A percentile compares a stretch with the other conserved stretches of the same genome.
Evolutionary conservation across 2,329 filamentous ascomycete species (phyloP).

Genomic region (Ambrosiella cleistominuta): DNA sequence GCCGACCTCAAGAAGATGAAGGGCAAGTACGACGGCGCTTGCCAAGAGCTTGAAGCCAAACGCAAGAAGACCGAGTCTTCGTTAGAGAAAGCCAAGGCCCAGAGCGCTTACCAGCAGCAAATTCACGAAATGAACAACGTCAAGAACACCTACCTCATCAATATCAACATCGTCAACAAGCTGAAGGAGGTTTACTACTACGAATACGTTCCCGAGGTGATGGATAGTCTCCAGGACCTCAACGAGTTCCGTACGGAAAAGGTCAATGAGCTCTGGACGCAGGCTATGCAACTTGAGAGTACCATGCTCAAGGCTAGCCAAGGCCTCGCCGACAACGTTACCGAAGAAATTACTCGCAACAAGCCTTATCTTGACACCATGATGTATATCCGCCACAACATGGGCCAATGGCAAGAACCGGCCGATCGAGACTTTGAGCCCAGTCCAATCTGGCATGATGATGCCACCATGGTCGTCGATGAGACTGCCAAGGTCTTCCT

Average conservation of each 20-base stretch:
- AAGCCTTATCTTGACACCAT: constrained; percentile 79
- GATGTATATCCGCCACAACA: constrained; percentile 95
- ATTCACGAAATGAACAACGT: constrained; percentile 89
- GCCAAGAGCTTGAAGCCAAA: constrained; percentile 84
- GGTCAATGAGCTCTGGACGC: constrained; percentile 70
- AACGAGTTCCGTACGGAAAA: constrained; percentile 74
- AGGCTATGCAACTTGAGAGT: constrained; percentile 65
- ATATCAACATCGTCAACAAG: constrained; percentile 93
- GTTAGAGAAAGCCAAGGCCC: constrained; percentile 88
- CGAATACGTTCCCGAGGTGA: constrained; percentile 82
- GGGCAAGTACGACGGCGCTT: constrained; percentile 77
- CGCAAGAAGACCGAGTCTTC: constrained; percentile 88
- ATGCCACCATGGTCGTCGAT: constrained; percentile 70
- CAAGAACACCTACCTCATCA: constrained; percentile 95
- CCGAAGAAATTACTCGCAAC: constrained; percentile 72
- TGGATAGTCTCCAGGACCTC: constrained; percentile 86
- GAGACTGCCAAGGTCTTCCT: constrained; percentile 78
- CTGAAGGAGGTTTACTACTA: constrained; percentile 96
- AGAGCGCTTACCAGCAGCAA: constrained; percentile 82
- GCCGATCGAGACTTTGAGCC: constrained; percentile 75
- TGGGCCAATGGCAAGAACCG: constrained; percentile 66
- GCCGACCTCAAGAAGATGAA: constrained; percentile 78
- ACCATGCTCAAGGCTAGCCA: constrained; percentile 58
- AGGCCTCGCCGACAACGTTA: constrained; percentile 53
- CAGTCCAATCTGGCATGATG: constrained; percentile 93